Conservation (phyloP, 2,329 filamentous ascomycete genomes). For the Emydomyces testavorans region DNA sequence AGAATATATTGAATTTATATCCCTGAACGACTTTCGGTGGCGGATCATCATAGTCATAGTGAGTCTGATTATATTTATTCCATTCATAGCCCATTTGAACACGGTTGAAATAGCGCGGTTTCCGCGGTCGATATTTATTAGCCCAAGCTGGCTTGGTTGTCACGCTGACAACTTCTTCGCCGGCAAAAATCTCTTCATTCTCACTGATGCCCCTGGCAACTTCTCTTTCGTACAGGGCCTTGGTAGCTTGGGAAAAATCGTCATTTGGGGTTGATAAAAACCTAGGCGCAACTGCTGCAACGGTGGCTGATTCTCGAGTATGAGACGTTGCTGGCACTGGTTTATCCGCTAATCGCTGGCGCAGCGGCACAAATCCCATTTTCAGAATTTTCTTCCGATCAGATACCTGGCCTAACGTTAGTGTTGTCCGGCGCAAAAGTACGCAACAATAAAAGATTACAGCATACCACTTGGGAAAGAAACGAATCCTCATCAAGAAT, state of each 20-base stretch:
- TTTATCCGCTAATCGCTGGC: slow-evolving; percentile 34
- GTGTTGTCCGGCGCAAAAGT: neutral
- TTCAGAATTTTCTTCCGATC: slow-evolving; percentile 53
- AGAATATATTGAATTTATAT: slow-evolving; percentile 99
- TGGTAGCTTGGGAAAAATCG: slow-evolving; percentile 76
- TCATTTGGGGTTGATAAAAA: slow-evolving; percentile 60
- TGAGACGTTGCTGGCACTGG: slow-evolving; percentile 22
- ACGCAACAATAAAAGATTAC: neutral
- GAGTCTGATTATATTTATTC: slow-evolving; percentile 99
- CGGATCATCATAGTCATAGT: slow-evolving; percentile 97
- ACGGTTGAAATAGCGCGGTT: slow-evolving; percentile 93
- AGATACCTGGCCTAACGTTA: slow-evolving; percentile 29
- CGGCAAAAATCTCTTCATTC: slow-evolving; percentile 90
- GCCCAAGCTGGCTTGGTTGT: slow-evolving; percentile 62
- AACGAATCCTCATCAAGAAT: slow-evolving; percentile 49
- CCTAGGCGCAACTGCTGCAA: slow-evolving; percentile 48
- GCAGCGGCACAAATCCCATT: slow-evolving; percentile 56
- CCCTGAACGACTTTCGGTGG: slow-evolving; percentile 96
- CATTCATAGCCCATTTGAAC: slow-evolving; percentile 99
- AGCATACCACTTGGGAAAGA: slow-evolving; percentile 43
- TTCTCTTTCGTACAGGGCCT: slow-evolving; percentile 82
- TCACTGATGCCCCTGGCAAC: slow-evolving; percentile 82
- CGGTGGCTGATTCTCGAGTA: slow-evolving; percentile 29
- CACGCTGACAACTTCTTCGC: slow-evolving; percentile 66
- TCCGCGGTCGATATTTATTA: slow-evolving; percentile 73